Percentiles rank a stretch among this genome's conserved stretches.
Evolutionary conservation across 2,329 filamentous ascomycete species (phyloP).

Genomic region (Plectosphaerella cucumerina): DNA sequence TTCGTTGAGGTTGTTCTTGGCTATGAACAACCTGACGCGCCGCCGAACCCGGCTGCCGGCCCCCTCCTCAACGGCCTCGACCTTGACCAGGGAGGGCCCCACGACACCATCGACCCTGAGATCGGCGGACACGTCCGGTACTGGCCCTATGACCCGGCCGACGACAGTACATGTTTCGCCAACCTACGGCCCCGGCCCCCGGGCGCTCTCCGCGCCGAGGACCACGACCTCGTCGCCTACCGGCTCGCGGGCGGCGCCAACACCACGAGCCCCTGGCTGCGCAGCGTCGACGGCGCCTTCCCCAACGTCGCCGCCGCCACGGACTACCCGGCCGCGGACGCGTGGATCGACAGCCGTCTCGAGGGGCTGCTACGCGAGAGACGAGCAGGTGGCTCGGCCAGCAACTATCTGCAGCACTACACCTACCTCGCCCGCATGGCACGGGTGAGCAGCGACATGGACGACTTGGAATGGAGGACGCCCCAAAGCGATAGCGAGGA

Average conservation of each 20-base stretch:
- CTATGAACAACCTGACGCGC: slow-evolving; percentile 28
- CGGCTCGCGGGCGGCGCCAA: slow-evolving; percentile 31
- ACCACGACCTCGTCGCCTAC: slow-evolving; percentile 32
- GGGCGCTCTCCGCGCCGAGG: slow-evolving; percentile 18
- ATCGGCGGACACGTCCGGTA: slow-evolving; percentile 6
- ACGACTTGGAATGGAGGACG: no score
- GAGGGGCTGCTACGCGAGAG: slow-evolving; percentile 26
- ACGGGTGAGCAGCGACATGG: no score
- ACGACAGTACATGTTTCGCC: slow-evolving; percentile 14
- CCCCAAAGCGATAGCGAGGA: no score
- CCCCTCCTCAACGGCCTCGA: slow-evolving; percentile 20
- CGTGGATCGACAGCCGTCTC: slow-evolving; percentile 14
- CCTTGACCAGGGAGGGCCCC: slow-evolving; percentile 15
- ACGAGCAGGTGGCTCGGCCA: no score
- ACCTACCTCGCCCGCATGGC: no score
- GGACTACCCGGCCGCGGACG: no score
- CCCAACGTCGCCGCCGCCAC: slow-evolving; percentile 38
- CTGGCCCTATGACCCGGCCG: slow-evolving; percentile 12
- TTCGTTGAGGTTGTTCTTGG: slow-evolving; percentile 42
- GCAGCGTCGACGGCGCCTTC: slow-evolving; percentile 39
- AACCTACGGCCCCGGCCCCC: slow-evolving; percentile 16
- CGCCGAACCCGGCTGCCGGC: slow-evolving; percentile 18
- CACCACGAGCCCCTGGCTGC: slow-evolving; percentile 35
- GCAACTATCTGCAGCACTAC: no score
- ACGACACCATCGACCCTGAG: neutral